These are phyloP conservation scores for Houttuynia cordata DNA, from an alignment of 164 flowering plant species.

Conservation along the genomic window DNA sequence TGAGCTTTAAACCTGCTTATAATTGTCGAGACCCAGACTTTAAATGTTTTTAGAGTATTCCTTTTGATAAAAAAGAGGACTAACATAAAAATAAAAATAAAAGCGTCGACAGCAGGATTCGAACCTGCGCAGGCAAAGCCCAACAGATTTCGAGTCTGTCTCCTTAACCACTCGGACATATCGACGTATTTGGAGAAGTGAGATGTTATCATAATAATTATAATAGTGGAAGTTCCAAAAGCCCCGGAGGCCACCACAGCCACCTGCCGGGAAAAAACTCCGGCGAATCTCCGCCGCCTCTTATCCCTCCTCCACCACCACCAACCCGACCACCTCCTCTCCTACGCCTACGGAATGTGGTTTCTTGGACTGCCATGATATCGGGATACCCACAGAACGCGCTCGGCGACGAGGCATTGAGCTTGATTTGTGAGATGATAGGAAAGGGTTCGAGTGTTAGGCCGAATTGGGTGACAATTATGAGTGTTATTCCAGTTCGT, in stretches of 20 bases:
- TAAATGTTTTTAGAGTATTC: no score
- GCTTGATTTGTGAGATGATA: constrained; percentile 38
- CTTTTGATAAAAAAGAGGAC: no score
- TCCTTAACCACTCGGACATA: constrained; percentile 99
- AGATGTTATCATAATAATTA: no score
- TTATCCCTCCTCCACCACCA: not conserved
- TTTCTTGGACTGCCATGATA: constrained; percentile 61
- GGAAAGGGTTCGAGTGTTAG: constrained; percentile 8
- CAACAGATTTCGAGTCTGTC: constrained; percentile 99
- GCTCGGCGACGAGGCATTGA: constrained; percentile 21
- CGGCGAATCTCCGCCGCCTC: not conserved
- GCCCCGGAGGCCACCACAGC: not conserved
- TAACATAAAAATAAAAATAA: no score
- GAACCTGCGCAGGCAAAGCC: constrained; percentile 99
- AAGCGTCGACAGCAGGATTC: constrained; percentile 99
- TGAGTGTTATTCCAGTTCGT: constrained; percentile 37
- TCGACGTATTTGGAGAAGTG: no score
- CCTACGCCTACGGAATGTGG: constrained; percentile 14
- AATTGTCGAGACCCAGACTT: no score
- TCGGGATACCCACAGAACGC: constrained; percentile 29
- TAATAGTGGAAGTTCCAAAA: no score
- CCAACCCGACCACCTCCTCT: not conserved
- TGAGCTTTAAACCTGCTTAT: no score
- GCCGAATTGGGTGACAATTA: constrained; percentile 34
- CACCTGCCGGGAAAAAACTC: not conserved